These are phyloP conservation scores for Pelagophyceae sp. DNA, from an alignment of 352 stramenopile species.

Conservation along the genomic window DNA sequence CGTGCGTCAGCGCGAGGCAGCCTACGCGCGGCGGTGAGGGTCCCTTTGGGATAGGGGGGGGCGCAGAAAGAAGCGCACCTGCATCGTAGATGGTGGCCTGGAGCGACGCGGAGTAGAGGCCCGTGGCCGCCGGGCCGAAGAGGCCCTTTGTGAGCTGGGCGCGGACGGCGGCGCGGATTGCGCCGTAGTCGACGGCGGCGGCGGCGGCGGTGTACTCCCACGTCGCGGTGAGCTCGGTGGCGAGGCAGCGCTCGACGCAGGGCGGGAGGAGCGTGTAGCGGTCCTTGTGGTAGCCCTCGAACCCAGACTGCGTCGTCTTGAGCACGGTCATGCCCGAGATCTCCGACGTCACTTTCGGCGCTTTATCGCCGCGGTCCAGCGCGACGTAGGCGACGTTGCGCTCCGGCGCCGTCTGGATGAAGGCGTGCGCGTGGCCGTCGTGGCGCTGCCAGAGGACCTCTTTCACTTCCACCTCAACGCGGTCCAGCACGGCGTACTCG, in stretches of 20 bases:
- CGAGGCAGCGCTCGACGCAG: slow-evolving; percentile 24
- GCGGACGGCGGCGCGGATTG: not conserved
- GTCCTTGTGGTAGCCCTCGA: slow-evolving; percentile 23
- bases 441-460: slow-evolving; percentile 18
- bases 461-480: slow-evolving; percentile 1
- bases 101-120: slow-evolving; percentile 25
- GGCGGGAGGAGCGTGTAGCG: slow-evolving; percentile 28
- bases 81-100: slow-evolving; percentile 26
- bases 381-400: not conserved
- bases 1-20: slow-evolving; percentile 12
- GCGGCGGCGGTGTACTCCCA: slow-evolving; percentile 22
- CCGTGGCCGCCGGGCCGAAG: slow-evolving; percentile 19
- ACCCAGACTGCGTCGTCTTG: slow-evolving; percentile 25
- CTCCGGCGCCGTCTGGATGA: slow-evolving; percentile 16
- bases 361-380: not conserved
- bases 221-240: slow-evolving; percentile 25
- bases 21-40: no score
- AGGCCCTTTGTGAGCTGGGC: slow-evolving; percentile 13
- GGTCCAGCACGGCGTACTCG: slow-evolving; percentile 20
- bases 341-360: not conserved
- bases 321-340: slow-evolving; percentile 1
- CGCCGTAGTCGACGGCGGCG: slow-evolving; percentile 12
- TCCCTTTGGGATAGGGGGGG: no score
- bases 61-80: no score
- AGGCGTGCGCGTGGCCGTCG: slow-evolving; percentile 24